Evolutionary conservation across 305 asterid species (phyloP).

Genomic region (Solanum hybrid): DNA sequence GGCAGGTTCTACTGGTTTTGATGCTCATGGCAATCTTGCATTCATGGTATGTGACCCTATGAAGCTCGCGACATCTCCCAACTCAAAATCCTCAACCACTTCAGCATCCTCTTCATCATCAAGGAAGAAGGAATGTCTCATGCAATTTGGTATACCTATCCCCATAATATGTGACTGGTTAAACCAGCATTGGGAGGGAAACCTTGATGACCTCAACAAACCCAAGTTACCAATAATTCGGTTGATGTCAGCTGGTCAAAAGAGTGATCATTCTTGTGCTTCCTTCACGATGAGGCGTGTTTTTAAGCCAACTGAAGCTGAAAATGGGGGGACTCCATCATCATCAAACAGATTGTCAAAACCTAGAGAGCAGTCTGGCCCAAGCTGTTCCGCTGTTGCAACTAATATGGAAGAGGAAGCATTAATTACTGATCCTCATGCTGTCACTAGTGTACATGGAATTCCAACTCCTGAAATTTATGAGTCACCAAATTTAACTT

Average conservation of each 20-base stretch:
- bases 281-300: slow-evolving; percentile 84
- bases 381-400: slow-evolving; percentile 30
- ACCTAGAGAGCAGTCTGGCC: slow-evolving; percentile 34
- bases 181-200: slow-evolving; percentile 95
- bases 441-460: slow-evolving; percentile 33
- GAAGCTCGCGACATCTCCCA: slow-evolving; percentile 95
- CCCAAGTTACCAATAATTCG: slow-evolving; percentile 75
- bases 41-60: slow-evolving; percentile 98
- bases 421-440: background rate
- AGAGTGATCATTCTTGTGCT: slow-evolving; percentile 84
- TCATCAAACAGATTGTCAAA: slow-evolving; percentile 37
- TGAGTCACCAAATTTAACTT: slow-evolving; percentile 64
- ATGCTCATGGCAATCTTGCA: slow-evolving; percentile 79
- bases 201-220: slow-evolving; percentile 85
- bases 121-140: slow-evolving; percentile 47
- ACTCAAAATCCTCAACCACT: slow-evolving; percentile 62
- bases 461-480: slow-evolving; percentile 68
- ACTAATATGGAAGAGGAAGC: slow-evolving; percentile 28
- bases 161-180: slow-evolving; percentile 89
- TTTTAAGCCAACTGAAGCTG: slow-evolving; percentile 56
- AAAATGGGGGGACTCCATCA: slow-evolving; percentile 48
- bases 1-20: slow-evolving; percentile 96
- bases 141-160: slow-evolving; percentile 92
- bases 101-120: slow-evolving; percentile 72
- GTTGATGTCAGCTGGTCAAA: slow-evolving; percentile 84